Evolutionary conservation across 1,139 yeast species (phyloP), one percentile per base, ranked within the genome.

Genomic region (Waltiozyma sp.): DNA sequence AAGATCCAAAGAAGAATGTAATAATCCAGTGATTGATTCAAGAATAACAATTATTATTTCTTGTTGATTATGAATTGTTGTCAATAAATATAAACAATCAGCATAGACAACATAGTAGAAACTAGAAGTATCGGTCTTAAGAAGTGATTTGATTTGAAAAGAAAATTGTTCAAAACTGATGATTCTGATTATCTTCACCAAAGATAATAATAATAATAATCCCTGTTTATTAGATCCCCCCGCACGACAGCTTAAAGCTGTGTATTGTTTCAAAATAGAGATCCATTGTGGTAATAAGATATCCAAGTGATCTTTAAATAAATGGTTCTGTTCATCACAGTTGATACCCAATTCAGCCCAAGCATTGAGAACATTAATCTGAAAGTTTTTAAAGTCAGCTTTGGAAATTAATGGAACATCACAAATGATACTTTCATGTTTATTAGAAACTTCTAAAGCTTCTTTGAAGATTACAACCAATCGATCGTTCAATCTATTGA

Each of bases 31-130:
- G 49, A 87, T 59, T 0, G 85, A 79, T 0, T 58, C 56, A 42
- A 84, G 62, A 3, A 79, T 71, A 41, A 70, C 71, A 14, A 65
- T 53, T 48, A 66, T 54, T 43, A 64, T 52, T 35, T 51, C 60
- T 39, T 51, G 43, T 33, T 53, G 54, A 1, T 43, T 39, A 19
- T 31, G 39, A 19, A 35, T 46, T 8, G 68, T 72, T 16, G 81
- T 72, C 48, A 87, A 67, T 0, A 84, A 75, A 54, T 86, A 95
- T 44, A 87, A 71, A 58, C 96, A 86, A 51, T 86, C 84, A 36
- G 95, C 86, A 63, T 84, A 85, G 40, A 89, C 61, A 24, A 88
- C 82, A 58, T 85, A 85, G 61, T 84, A 80, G 53, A 88, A 85
- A 42, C 85, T 81, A 3, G 77, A 75, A 0, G 80, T 70, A 52